These are phyloP conservation scores for Candolleomyces eurysporus DNA, from an alignment of 768 basidiomycete genomes.

Conservation along the genomic window DNA sequence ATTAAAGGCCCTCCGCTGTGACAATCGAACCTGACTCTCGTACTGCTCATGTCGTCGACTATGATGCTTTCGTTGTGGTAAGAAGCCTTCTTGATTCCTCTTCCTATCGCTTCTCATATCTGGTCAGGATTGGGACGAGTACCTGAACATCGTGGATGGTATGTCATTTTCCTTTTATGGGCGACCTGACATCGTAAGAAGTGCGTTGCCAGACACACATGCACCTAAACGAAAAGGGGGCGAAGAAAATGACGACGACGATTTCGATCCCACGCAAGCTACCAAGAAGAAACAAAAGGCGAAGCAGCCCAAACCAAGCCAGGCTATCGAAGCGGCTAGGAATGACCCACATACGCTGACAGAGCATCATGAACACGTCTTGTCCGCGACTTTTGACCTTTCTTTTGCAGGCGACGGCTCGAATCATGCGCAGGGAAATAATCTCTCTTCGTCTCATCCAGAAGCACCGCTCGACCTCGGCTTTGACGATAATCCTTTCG, in stretches of 20 bases:
- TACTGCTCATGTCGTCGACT: constrained; percentile 50
- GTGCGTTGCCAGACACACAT: constrained; percentile 5
- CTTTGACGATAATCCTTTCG: constrained; percentile 54
- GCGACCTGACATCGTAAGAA: not conserved
- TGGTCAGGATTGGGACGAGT: constrained; percentile 61
- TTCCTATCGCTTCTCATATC: constrained; percentile 14
- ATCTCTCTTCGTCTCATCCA: constrained; percentile 55
- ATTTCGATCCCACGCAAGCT: constrained; percentile 41
- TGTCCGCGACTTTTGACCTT: constrained; percentile 63
- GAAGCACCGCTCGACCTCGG: constrained; percentile 38
- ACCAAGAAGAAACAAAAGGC: constrained; percentile 17
- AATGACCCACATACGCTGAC: constrained; percentile 62
- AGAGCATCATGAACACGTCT: constrained; percentile 66
- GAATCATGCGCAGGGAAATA: constrained; percentile 16
- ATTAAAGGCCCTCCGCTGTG: constrained; percentile 44
- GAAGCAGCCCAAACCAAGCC: constrained; percentile 26
- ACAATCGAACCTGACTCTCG: constrained; percentile 53
- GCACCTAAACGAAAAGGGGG: not conserved
- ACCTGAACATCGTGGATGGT: constrained; percentile 48
- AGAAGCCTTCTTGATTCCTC: not conserved
- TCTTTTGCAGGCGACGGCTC: constrained; percentile 42
- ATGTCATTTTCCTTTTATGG: not conserved
- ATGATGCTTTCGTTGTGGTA: constrained; percentile 65
- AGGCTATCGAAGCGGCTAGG: constrained; percentile 42
- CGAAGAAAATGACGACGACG: constrained; percentile 42